Conservation (phyloP, 352 stramenopile species). For the Pilasporangium apinafurcum region DNA sequence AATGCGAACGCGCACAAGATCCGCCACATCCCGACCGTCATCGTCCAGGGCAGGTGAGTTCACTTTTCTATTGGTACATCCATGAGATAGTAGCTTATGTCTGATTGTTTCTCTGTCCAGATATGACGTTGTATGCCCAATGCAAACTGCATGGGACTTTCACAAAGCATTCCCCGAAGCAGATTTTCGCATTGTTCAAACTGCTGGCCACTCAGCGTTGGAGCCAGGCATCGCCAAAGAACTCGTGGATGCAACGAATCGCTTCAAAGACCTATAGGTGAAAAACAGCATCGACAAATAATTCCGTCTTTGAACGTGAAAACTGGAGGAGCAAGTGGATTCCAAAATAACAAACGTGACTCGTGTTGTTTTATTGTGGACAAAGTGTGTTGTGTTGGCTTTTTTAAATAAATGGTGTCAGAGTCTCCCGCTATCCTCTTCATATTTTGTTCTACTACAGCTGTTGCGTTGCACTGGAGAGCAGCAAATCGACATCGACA, state of each 20-base stretch:
- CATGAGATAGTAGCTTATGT: neutral
- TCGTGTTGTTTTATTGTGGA: no score
- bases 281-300: no score
- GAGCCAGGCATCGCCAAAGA: slow-evolving; percentile 71
- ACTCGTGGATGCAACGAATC: slow-evolving; percentile 65
- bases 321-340: no score
- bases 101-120: slow-evolving; percentile 9
- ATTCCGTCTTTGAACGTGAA: no score
- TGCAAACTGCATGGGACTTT: slow-evolving; percentile 84
- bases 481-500: no score
- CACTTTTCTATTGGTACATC: slow-evolving; percentile 1
- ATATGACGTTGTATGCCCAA: slow-evolving; percentile 88
- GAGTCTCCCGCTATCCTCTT: no score
- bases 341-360: no score
- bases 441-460: no score
- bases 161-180: slow-evolving; percentile 70
- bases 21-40: slow-evolving; percentile 88
- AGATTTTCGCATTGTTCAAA: slow-evolving; percentile 69
- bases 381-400: no score
- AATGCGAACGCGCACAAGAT: slow-evolving; percentile 89
- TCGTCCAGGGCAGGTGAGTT: slow-evolving; percentile 82
- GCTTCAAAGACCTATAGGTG: slow-evolving; percentile 29
- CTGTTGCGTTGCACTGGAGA: no score
- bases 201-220: slow-evolving; percentile 66
- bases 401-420: no score